Evolutionary conservation across 2,329 filamentous ascomycete species (phyloP), one percentile per base, ranked within the genome.

Genomic region (Talaromyces sp.): DNA sequence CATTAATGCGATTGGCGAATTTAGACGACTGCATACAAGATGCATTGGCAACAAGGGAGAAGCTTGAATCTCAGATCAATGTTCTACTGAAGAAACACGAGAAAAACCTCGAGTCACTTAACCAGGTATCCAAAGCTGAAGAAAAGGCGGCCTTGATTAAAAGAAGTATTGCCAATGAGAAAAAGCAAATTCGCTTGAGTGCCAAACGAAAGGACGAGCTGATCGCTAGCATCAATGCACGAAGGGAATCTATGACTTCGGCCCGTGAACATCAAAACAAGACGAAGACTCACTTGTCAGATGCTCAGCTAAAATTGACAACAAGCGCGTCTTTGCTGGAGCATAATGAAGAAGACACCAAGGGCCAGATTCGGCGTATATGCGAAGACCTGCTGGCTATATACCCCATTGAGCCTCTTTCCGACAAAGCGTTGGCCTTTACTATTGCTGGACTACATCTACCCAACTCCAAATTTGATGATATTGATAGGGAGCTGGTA

Each of bases 11-110:
- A 66, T 83, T 98, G 11, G 89, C 91, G 6, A 97, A 93, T 65
- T 83, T 98, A 16, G 92, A 97, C 68, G 91, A 90, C 74, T 96
- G 93, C 63, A 91, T 97, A 27, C 92, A 96, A 74, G 94, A 98
- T 76, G 93, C 93, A 1, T 80, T 97, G 10, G 86, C 88, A 1
- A 96, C 92, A 0, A 87, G 90, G 14, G 87, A 90, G 66, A 84
- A 85, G 62, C 83, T 98, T 9, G 87, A 91, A 57, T 79, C 84
- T n/a, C 91, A 97, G 68, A 96, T 97, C 68, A 91, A 91, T 58
- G 69, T 71, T 3, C 76, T 82, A 45, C 69, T 83, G 7, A 71
- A 76, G 31, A 72, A 76, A 50, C 77, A 82, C 27, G 75, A 76
- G 43, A 54, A 62, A 19, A 69, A 74, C 3, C 64, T 79, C 14